These are phyloP conservation scores for Basidiobolus meristosporus DNA, from an alignment of 371 early-diverging fungal species.

Conservation along the genomic window DNA sequence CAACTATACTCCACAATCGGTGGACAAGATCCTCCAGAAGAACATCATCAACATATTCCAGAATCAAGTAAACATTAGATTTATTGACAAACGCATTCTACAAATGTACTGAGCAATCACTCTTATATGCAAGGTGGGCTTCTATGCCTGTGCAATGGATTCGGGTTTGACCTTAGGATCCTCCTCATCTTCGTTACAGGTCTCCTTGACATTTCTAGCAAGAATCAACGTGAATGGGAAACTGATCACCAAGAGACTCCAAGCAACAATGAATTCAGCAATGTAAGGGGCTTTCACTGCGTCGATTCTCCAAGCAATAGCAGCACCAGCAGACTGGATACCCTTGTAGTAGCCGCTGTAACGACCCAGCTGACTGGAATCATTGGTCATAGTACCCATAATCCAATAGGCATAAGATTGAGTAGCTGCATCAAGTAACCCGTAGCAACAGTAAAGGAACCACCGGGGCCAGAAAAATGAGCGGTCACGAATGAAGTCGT, in stretches of 20 bases:
- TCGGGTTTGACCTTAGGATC: neutral
- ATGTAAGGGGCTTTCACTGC: slow-evolving; percentile 8
- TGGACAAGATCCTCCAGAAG: too few species aligned
- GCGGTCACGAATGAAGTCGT: slow-evolving; percentile 16
- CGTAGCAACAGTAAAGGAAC: slow-evolving; percentile 40
- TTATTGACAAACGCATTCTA: too few species aligned
- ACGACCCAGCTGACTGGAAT: slow-evolving; percentile 35
- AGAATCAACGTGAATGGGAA: slow-evolving; percentile 12
- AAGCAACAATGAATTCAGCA: slow-evolving; percentile 14
- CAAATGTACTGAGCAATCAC: too few species aligned
- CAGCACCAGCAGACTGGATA: slow-evolving; percentile 17
- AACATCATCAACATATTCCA: too few species aligned
- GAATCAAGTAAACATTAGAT: too few species aligned
- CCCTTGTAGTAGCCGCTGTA: slow-evolving; percentile 36
- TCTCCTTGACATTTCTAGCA: slow-evolving; percentile 10
- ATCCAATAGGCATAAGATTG: too few species aligned
- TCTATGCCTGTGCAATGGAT: too few species aligned
- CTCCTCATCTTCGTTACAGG: slow-evolving; percentile 4
- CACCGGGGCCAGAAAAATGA: slow-evolving; percentile 25
- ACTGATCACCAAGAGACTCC: slow-evolving; percentile 13
- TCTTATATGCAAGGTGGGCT: too few species aligned
- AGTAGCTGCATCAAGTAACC: slow-evolving; percentile 42
- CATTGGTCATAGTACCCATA: slow-evolving; percentile 41
- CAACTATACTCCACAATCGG: too few species aligned
- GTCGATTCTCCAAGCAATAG: slow-evolving; percentile 15